Percentiles rank a stretch among this genome's conserved stretches.
phyloP scores from a whole-genome alignment of 345 rosid species.

The Salix koriyanagi region DNA sequence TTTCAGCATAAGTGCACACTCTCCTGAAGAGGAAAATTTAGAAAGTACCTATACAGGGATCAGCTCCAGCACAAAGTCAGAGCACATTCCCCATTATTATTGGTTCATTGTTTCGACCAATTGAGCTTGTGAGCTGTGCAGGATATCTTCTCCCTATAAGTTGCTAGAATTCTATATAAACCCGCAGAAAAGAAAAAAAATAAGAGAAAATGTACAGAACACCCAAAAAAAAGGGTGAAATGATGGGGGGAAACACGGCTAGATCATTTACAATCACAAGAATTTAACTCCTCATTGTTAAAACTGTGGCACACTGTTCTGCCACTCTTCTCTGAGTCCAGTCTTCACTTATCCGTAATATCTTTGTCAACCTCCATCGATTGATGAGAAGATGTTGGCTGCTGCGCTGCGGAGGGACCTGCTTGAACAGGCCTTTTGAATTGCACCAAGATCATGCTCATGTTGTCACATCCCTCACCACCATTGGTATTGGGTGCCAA shows the following conservation, averaged over 20 bases:
- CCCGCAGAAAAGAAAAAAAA: neutral
- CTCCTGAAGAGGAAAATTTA: neutral
- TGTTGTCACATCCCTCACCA: slow-evolving; percentile 96
- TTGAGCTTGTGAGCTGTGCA: neutral
- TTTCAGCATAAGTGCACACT: too few relatives aligned
- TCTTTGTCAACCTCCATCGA: neutral
- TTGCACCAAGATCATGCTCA: slow-evolving; percentile 96
- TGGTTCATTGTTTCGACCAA: neutral
- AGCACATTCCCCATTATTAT: neutral
- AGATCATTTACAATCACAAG: slow-evolving; percentile 20
- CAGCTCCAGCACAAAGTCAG: neutral
- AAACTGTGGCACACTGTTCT: neutral
- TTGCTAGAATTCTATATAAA: neutral
- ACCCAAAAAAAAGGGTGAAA: neutral
- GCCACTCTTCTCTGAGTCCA: slow-evolving; percentile 9
- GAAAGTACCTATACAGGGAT: neutral
- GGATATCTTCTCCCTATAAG: neutral
- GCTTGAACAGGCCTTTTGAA: slow-evolving; percentile 57
- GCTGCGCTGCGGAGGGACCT: slow-evolving; percentile 25
- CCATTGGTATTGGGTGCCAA: slow-evolving; percentile 71
- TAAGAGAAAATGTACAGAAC: neutral
- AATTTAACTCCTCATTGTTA: slow-evolving; percentile 2
- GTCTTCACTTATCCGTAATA: neutral
- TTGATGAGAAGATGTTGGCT: neutral
- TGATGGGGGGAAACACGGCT: neutral